phyloP scores from a whole-genome alignment of 2,329 filamentous ascomycete species.

The Aspergillus sclerotialis region DNA sequence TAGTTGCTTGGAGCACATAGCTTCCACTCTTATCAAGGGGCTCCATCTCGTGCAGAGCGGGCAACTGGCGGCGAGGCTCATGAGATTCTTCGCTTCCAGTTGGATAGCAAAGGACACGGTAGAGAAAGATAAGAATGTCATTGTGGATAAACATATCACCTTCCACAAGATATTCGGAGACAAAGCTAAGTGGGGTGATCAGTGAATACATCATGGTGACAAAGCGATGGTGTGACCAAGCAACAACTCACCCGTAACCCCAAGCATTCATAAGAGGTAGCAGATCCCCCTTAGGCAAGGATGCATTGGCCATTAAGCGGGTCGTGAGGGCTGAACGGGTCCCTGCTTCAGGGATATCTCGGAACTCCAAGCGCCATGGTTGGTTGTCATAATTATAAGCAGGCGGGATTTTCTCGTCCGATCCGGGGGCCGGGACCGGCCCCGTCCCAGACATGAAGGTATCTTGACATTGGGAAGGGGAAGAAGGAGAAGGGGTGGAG shows the following conservation, averaged over 20 bases:
- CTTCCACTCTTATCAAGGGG: slow-evolving; percentile 51
- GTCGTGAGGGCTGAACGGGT: slow-evolving; percentile 48
- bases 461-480: slow-evolving; percentile 21
- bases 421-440: no score
- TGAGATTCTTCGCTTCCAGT: slow-evolving; percentile 23
- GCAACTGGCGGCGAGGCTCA: slow-evolving; percentile 32
- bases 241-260: slow-evolving; percentile 45
- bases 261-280: slow-evolving; percentile 44
- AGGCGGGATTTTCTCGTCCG: slow-evolving; percentile 1
- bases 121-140: slow-evolving; percentile 51
- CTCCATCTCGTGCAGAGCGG: slow-evolving; percentile 39
- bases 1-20: slow-evolving; percentile 52
- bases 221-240: slow-evolving; percentile 7
- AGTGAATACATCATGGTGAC: slow-evolving; percentile 5
- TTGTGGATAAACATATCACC: slow-evolving; percentile 53
- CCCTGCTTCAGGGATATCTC: slow-evolving; percentile 45
- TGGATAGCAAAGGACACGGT: slow-evolving; percentile 47
- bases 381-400: slow-evolving; percentile 31
- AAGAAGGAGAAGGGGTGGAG: slow-evolving; percentile 8
- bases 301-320: slow-evolving; percentile 44
- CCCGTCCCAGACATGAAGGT: slow-evolving; percentile 25
- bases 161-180: slow-evolving; percentile 50
- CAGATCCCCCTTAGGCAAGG: slow-evolving; percentile 44
- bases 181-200: slow-evolving; percentile 36
- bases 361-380: slow-evolving; percentile 41